Base-by-base conservation (phyloP, 371 early-diverging fungal genomes). In the Haplosporangium sp. region DNA sequence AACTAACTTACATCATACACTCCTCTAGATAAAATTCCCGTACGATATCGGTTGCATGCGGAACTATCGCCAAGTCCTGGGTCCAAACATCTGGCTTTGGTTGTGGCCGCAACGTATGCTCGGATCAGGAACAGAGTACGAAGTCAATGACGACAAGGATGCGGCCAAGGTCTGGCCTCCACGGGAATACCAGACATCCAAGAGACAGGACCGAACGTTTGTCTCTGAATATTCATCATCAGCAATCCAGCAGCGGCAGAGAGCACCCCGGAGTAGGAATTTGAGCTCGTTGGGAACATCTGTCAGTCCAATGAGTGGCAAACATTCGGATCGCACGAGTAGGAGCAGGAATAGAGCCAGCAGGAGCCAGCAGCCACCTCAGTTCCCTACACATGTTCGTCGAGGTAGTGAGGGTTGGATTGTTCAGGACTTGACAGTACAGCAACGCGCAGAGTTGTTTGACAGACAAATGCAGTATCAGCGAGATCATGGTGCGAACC, bases 11-110 rank as follows among this genome's bases (percentile, higher is more conserved):
- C 2, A 18, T 42, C 14, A 46, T 13, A 8, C 21, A 12, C 38
- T 52, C 9, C 47, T 37, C 5, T 41, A 90, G 90, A 82, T 86
- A 13, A 83, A 81, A 55, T 95, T 92, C 81, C 99, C 99, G 3
- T 99, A 98, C 83, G 93, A 99, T 82, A 81, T 98, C 57, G 99
- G 99, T 6, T 63, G 87, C 7, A 70, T 86, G 62, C 84, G 86
- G 52, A 98, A 98, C 67, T 86, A 95, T 59, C 84, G 82, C 29
- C 80, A 90, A 18, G 92, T 96, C 13, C 89, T 98, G 60, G 98
- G 98, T 5, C 72, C 73, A 16, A 83, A 73, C 41, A 74, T 86
- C 4, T 66, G 87, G 53, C 81, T 95, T 11, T 96, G 96, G 96
- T 83, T 91, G 67, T 74, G 87, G 73, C 94, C 95, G 8, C 85